Evolutionary conservation across 2,329 filamentous ascomycete species (phyloP), one percentile per base, ranked within the genome.

Genomic region (Diaporthe capsici): DNA sequence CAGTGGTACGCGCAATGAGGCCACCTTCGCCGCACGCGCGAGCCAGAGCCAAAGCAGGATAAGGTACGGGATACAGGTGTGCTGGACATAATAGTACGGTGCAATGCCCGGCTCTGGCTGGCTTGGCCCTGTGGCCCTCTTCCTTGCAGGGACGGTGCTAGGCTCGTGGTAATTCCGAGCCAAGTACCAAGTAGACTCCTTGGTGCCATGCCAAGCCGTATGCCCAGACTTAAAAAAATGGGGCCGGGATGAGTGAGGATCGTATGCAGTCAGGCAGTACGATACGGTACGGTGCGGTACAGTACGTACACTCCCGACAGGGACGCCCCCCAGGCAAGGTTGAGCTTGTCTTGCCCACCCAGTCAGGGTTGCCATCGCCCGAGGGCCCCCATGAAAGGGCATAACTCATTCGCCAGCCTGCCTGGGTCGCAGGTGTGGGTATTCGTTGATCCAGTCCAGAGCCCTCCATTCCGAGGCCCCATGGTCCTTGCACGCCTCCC

Each of bases 171-270:
- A 72, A 42, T 71, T 63, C 73, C 44, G 65, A 71, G 55, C 73
- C 60, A 68, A 68, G 72, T 70, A 74, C 63, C 67, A 74, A 71
- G 73, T 71, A 74, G 47, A 68, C 65, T 68, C 65, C 65, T 68
- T 68, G 65, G 65, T 68, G 65, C 65, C 65, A 68, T 68, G 65
- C 65, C 65, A 68, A 68, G 65, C 65, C 47, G 31, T 53, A 28
- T 68, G 65, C 65, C 65, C 65, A 68, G 65, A 51, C 73, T 47
- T 58, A 74, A 57, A 70, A 44, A 63, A 71, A 53, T 49, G 72
- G 72, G 51, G 37, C 72, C 61, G 61, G 72, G 49, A 68, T 73
- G 61, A 31, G 34, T 57, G 39, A 71, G 65, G 65, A 71, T 53
- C 65, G 55, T 47, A 51, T 58, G 73, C 53, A 71, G 67, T 63